These are phyloP conservation scores for Phytomonas francai DNA, from an alignment of 208 protist species.

Conservation along the genomic window DNA sequence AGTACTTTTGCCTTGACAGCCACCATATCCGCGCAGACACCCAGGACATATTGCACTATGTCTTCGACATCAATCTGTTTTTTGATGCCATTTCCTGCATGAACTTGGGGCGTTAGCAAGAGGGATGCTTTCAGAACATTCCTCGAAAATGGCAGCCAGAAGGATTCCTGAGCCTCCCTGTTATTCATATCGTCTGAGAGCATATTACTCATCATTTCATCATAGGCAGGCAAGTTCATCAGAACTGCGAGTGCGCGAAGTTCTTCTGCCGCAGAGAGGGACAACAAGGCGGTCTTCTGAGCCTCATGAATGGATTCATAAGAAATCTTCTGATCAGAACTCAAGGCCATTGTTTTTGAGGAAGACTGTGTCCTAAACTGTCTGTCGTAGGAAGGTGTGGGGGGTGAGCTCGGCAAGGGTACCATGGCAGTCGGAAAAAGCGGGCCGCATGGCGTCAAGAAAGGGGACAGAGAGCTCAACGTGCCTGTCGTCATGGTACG, in stretches of 20 bases:
- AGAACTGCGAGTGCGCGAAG: conserved; percentile 39
- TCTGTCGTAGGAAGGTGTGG: too few relatives aligned
- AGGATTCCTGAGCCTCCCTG: conserved; percentile 25
- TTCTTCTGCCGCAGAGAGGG: conserved; percentile 38
- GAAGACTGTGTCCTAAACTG: neutral
- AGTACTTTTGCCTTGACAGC: conserved; percentile 21
- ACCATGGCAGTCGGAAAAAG: neutral
- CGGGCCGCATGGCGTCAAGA: conserved; percentile 17
- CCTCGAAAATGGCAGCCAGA: conserved; percentile 49
- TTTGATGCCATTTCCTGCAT: neutral
- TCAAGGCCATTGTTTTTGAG: neutral
- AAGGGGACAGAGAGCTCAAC: conserved; percentile 26
- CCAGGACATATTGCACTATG: conserved; percentile 19
- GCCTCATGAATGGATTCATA: conserved; percentile 19
- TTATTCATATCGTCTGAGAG: conserved; percentile 20
- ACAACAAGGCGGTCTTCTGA: conserved; percentile 38
- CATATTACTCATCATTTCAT: conserved; percentile 24
- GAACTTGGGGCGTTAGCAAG: neutral
- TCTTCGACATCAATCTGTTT: neutral
- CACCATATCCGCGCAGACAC: conserved; percentile 53
- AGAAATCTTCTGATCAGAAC: conserved; percentile 2
- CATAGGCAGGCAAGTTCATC: conserved; percentile 44
- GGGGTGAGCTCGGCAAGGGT: neutral
- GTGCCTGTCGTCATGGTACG: conserved; percentile 25
- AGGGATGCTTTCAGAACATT: conserved; percentile 27